These are phyloP conservation scores for Macrotyloma uniflorum DNA, from an alignment of 306 rosid genomes.

Conservation along the genomic window DNA sequence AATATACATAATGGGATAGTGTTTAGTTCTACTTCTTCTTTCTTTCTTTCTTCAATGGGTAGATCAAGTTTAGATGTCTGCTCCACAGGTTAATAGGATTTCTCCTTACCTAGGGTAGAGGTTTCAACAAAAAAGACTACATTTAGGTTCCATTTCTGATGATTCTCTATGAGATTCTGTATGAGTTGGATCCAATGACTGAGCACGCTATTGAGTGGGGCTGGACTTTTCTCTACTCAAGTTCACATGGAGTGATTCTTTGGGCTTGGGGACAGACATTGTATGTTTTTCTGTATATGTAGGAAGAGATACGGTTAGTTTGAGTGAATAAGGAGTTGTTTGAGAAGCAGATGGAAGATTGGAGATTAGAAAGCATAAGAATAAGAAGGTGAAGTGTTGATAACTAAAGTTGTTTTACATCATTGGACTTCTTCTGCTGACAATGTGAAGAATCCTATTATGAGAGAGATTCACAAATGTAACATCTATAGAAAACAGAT, in stretches of 20 bases:
- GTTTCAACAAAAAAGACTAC: background rate
- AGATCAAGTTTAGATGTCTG: background rate
- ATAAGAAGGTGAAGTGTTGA: background rate
- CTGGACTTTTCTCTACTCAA: background rate
- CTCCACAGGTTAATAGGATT: background rate
- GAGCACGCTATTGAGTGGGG: background rate
- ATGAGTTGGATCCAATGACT: too few species aligned
- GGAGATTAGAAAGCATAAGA: too few species aligned
- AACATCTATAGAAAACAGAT: background rate
- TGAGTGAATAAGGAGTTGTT: background rate
- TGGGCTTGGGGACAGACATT: background rate
- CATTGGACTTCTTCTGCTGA: background rate
- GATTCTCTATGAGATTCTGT: background rate
- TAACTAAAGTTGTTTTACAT: background rate
- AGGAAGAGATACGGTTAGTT: background rate
- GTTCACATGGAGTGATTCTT: background rate
- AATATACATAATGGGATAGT: background rate
- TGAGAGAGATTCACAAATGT: background rate
- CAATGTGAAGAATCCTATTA: background rate
- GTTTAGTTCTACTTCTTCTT: background rate
- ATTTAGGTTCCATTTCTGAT: background rate
- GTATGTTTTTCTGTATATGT: background rate
- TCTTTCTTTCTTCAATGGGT: background rate
- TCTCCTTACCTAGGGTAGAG: background rate
- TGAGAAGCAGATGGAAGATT: background rate